Conservation (phyloP, 2,329 filamentous ascomycete genomes). For the Thermochaetoides dissita region DNA sequence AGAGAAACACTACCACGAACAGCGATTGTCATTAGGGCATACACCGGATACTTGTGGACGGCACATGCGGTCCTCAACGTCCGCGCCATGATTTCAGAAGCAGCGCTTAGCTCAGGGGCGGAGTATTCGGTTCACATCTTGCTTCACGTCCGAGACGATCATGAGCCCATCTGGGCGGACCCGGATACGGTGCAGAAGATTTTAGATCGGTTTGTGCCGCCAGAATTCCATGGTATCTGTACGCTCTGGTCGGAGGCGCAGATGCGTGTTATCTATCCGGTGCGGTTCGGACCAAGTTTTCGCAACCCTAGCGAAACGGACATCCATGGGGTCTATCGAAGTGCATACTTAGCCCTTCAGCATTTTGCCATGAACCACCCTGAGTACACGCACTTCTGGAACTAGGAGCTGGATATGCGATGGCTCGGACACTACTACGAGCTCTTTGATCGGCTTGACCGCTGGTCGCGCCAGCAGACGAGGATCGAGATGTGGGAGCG, state of each 20-base stretch:
- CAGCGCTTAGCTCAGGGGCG: constrained; percentile 62
- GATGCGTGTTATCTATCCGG: constrained; percentile 64
- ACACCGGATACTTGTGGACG: constrained; percentile 67
- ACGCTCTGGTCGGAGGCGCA: constrained; percentile 76
- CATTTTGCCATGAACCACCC: constrained; percentile 49
- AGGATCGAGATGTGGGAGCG: constrained; percentile 67
- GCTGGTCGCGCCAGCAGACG: constrained; percentile 55
- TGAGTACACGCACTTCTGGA: constrained; percentile 55
- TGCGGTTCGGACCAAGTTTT: constrained; percentile 55
- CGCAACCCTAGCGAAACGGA: constrained; percentile 41
- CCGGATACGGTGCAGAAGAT: constrained; percentile 57
- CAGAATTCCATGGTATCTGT: constrained; percentile 66
- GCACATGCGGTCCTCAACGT: constrained; percentile 66
- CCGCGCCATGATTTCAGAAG: constrained; percentile 65
- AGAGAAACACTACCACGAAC: constrained; percentile 36
- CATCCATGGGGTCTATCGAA: constrained; percentile 57
- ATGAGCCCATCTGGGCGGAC: constrained; percentile 70
- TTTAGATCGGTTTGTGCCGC: constrained; percentile 52
- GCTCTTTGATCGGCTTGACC: constrained; percentile 52
- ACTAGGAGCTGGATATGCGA: constrained; percentile 57
- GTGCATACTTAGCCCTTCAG: constrained; percentile 48
- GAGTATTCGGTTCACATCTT: constrained; percentile 76
- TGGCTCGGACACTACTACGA: constrained; percentile 57
- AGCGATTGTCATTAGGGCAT: constrained; percentile 67
- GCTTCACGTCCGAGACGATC: constrained; percentile 69